Evolutionary conservation across 176 grass and related monocot genomes (phyloP).

Genomic region (Melocanna baccifera): DNA sequence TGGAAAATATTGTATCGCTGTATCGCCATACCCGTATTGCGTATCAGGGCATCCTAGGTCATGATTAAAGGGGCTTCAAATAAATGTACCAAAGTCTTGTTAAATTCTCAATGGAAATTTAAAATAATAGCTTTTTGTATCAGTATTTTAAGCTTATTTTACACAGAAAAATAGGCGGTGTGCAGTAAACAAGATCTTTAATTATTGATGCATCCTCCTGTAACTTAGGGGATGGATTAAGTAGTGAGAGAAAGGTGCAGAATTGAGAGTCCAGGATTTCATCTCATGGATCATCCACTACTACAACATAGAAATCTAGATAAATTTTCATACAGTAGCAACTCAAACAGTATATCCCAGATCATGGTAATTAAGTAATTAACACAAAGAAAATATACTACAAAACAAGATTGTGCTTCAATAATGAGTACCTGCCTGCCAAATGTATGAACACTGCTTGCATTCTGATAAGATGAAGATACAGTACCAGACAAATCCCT

Average conservation of each 20-base stretch:
- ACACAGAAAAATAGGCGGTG: neutral
- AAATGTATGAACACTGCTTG: conserved; percentile 33
- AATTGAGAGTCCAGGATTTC: neutral
- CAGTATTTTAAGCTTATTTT: neutral
- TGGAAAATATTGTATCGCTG: too few relatives aligned
- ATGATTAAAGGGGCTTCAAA: neutral
- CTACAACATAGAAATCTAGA: neutral
- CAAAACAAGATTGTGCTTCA: conserved; percentile 18
- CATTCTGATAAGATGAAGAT: conserved; percentile 31
- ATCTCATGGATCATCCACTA: neutral
- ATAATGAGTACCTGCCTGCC: conserved; percentile 49
- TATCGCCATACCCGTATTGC: too few relatives aligned
- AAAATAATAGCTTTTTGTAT: neutral
- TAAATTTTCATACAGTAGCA: neutral
- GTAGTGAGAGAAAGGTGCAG: neutral
- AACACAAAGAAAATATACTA: conserved; percentile 19
- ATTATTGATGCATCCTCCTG: neutral
- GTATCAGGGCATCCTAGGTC: too few relatives aligned
- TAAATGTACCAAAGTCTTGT: neutral
- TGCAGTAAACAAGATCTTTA: neutral
- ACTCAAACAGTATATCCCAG: neutral
- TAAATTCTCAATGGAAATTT: neutral
- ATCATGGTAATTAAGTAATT: neutral
- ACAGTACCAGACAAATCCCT: conserved; percentile 22
- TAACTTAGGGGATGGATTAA: neutral